Base-by-base conservation (phyloP, 768 basidiomycete genomes). In the Pulveroboletus ravenelii region DNA sequence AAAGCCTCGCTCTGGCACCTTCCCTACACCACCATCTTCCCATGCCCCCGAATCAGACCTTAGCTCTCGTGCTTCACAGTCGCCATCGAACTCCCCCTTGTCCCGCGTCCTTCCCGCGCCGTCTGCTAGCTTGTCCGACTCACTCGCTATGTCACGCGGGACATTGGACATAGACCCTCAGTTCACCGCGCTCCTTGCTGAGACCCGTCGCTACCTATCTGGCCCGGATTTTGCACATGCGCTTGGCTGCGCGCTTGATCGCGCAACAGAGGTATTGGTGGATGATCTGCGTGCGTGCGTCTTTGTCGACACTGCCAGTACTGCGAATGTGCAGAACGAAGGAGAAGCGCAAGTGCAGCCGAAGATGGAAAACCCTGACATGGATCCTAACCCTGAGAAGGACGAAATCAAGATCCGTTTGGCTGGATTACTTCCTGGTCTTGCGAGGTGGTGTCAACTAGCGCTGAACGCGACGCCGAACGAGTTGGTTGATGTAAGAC, bases 401-500 rank as follows among this genome's bases (percentile, higher is more conserved):
- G 65, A 74, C 39, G 78, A 77, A 27, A 64, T 75, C 43, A 75
- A 78, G 57, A 78, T 89, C 44, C 73, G 88, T 41, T 67, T 96
- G 13, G 94, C 91, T 13, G 82, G 84, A 6, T 69, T 95, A 57
- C 69, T 97, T 27, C 93, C 93, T 5, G 86, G 81, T 1, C 70
- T 96, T 37, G 82, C 87, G 48, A 72, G 81, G 50, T 93, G 92
- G 90, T 85, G 84, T 59, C 79, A 79, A 55, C 51, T 81, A 51
- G 83, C 84, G 35, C 64, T 92, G 57, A 77, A 81, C 54, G 79
- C 78, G 15, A 63, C 85, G 48, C 89, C 88, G 32, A 91, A 89
- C 63, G 89, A 88, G 64, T 71, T 92, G 56, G 78, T 91, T 25
- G 90, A 93, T 71, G 92, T 91, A 62, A 68, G 87, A 9, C 78